Percentiles rank a stretch among this genome's conserved stretches.
phyloP scores from a whole-genome alignment of 306 rosid genomes.

The Fagus crenata region DNA sequence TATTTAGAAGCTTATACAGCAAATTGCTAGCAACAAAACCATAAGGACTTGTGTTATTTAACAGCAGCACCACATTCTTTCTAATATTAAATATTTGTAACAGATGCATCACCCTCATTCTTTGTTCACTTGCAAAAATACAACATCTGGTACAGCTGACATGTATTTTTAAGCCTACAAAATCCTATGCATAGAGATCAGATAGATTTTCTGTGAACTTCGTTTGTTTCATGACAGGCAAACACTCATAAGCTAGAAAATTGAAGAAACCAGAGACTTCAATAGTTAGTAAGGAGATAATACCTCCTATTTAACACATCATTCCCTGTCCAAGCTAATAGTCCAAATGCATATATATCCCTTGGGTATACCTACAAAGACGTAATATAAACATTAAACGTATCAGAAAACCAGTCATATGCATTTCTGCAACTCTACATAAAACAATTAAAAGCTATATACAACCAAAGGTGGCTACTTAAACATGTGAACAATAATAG shows the following conservation, averaged over 20 bases:
- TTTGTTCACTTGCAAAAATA: too few relatives aligned
- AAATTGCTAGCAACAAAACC: too few relatives aligned
- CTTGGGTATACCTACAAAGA: constrained; percentile 73
- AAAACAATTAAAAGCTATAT: neutral
- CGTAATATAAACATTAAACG: neutral
- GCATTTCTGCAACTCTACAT: neutral
- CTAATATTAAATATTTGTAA: neutral
- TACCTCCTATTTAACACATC: constrained; percentile 93
- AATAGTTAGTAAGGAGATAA: constrained; percentile 13
- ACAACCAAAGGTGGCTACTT: constrained; percentile 10
- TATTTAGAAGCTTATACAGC: too few relatives aligned
- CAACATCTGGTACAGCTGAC: too few relatives aligned
- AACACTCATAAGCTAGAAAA: neutral
- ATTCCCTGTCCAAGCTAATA: constrained; percentile 89
- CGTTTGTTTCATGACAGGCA: neutral
- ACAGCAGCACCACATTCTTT: neutral
- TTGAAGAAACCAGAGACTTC: neutral
- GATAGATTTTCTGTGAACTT: neutral
- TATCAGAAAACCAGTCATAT: constrained; percentile 6
- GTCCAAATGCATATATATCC: constrained; percentile 83
- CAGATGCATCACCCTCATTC: neutral
- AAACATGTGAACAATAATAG: constrained; percentile 10
- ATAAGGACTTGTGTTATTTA: neutral
- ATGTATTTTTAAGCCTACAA: neutral
- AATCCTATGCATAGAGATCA: neutral